phyloP scores from a whole-genome alignment of 495 filamentous ascomycete species.

The Venustampulla echinocandica region DNA sequence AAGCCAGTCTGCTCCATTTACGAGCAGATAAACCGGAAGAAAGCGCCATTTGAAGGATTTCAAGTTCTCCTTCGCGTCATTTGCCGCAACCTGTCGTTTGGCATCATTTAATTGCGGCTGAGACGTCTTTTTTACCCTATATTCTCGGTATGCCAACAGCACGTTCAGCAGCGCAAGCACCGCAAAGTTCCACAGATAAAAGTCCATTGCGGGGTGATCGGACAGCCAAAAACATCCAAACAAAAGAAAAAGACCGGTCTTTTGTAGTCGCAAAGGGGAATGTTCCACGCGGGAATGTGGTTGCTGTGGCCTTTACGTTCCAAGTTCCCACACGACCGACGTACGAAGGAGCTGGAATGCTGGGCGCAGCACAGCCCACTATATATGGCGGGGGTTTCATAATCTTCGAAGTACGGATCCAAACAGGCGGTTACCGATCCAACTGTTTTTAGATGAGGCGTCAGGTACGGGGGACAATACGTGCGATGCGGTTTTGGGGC shows the following conservation, averaged over 20 bases:
- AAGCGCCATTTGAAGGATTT: conserved; percentile 30
- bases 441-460: too few relatives aligned
- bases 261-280: not conserved
- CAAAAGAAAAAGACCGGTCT: not conserved
- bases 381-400: too few relatives aligned
- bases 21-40: conserved; percentile 37
- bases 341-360: too few relatives aligned
- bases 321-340: too few relatives aligned
- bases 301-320: too few relatives aligned
- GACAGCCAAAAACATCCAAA: not conserved
- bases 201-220: conserved; percentile 11
- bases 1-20: conserved; percentile 45
- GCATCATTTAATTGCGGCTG: not conserved
- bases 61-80: conserved; percentile 17
- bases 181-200: conserved; percentile 21
- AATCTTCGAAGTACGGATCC: too few relatives aligned
- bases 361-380: too few relatives aligned
- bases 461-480: too few relatives aligned
- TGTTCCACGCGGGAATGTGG: too few relatives aligned
- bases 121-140: conserved; percentile 3
- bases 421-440: too few relatives aligned
- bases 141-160: conserved; percentile 14
- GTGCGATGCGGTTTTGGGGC: too few relatives aligned
- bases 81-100: not conserved
- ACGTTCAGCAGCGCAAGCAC: conserved; percentile 15